Conservation (phyloP, 768 basidiomycete genomes). For the Xerocomus brunneocitrinus region DNA sequence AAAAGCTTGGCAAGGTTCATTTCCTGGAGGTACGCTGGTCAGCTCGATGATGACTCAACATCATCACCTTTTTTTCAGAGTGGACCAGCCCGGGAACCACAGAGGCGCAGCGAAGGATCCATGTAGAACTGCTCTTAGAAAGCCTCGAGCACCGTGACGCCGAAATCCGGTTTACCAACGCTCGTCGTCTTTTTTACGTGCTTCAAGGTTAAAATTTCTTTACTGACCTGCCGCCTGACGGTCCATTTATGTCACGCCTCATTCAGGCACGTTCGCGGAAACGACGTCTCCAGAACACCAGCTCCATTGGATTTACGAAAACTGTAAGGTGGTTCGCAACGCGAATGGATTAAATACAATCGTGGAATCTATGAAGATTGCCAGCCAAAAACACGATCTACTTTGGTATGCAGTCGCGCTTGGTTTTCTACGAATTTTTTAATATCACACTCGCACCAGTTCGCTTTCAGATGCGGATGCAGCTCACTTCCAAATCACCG, state of each 20-base stretch:
- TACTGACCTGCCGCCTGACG: neutral
- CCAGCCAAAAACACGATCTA: slow-evolving; percentile 80
- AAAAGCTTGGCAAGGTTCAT: slow-evolving; percentile 84
- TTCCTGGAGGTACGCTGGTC: slow-evolving; percentile 56
- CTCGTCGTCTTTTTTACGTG: slow-evolving; percentile 83
- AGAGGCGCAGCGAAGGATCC: slow-evolving; percentile 56
- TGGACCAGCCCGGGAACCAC: slow-evolving; percentile 69
- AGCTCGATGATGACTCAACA: neutral
- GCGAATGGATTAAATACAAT: slow-evolving; percentile 82
- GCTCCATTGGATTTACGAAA: slow-evolving; percentile 92
- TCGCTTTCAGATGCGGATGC: slow-evolving; percentile 73
- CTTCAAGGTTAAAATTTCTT: slow-evolving; percentile 64
- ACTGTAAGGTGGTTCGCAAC: slow-evolving; percentile 78
- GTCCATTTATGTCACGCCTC: slow-evolving; percentile 9
- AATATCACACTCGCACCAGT: slow-evolving; percentile 36
- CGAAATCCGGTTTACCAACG: slow-evolving; percentile 81
- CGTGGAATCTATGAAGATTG: slow-evolving; percentile 86
- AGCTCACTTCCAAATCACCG: slow-evolving; percentile 63
- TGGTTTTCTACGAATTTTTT: neutral
- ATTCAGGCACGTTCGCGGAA: slow-evolving; percentile 81
- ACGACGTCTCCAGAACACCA: slow-evolving; percentile 92
- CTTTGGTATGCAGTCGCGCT: slow-evolving; percentile 49
- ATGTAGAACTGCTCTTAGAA: slow-evolving; percentile 79
- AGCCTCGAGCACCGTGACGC: slow-evolving; percentile 83
- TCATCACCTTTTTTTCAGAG: slow-evolving; percentile 39